Evolutionary conservation across 768 basidiomycete genomes (phyloP).

Genomic region (Lyophyllum semitale): DNA sequence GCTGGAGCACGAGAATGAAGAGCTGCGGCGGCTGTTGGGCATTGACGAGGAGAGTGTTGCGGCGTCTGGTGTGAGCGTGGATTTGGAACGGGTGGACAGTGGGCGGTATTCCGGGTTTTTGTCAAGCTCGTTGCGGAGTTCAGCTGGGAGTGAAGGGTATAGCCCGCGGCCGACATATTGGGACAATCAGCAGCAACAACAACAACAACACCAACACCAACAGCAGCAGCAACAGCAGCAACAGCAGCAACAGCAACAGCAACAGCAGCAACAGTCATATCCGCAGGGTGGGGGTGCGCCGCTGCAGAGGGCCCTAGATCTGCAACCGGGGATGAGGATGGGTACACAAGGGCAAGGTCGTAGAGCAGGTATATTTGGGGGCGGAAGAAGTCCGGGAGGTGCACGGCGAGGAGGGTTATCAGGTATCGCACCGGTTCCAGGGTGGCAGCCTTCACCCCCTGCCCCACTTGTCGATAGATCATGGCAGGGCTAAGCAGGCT

Average conservation of each 20-base stretch:
- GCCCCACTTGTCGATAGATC: background rate
- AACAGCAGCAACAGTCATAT: background rate
- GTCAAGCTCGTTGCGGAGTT: slow-evolving; percentile 31
- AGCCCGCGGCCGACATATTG: slow-evolving; percentile 12
- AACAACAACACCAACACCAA: slow-evolving; percentile 29
- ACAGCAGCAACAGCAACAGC: background rate
- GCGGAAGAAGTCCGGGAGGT: slow-evolving; percentile 39
- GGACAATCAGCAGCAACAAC: slow-evolving; percentile 24
- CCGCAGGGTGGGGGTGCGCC: slow-evolving; percentile 24
- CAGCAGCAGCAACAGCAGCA: slow-evolving; percentile 9
- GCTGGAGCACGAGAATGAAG: slow-evolving; percentile 81
- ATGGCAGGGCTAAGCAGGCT: slow-evolving; percentile 5
- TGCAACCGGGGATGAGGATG: slow-evolving; percentile 53
- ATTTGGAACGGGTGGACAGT: slow-evolving; percentile 48
- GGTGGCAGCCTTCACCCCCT: slow-evolving; percentile 9
- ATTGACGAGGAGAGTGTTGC: slow-evolving; percentile 64
- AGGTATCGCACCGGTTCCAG: background rate
- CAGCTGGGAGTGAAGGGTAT: slow-evolving; percentile 19
- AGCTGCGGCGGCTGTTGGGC: slow-evolving; percentile 71
- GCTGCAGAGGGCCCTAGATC: slow-evolving; percentile 50
- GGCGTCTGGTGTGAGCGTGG: slow-evolving; percentile 53
- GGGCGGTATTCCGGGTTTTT: slow-evolving; percentile 37
- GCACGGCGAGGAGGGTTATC: slow-evolving; percentile 26
- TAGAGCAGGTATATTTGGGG: slow-evolving; percentile 62
- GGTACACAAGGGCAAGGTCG: slow-evolving; percentile 46